phyloP scores from a whole-genome alignment of 805 yeast genomes.

The Sugiyamaella marilandica region DNA sequence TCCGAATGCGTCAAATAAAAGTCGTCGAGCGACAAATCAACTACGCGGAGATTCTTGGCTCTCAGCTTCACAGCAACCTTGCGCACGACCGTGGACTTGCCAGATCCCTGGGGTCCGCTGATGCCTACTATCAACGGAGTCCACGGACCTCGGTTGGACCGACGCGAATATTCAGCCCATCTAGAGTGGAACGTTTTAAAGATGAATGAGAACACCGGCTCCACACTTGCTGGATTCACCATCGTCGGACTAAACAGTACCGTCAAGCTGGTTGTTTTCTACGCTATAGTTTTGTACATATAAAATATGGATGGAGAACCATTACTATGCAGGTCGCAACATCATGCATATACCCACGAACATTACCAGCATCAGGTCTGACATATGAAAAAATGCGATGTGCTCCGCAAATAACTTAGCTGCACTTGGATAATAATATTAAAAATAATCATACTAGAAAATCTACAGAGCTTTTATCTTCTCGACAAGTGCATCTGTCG shows the following conservation, averaged over 20 bases:
- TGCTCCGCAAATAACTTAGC: too few species aligned
- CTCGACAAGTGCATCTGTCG: conserved; percentile 75
- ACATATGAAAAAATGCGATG: too few species aligned
- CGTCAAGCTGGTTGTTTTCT: too few species aligned
- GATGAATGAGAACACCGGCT: neutral
- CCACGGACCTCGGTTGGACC: neutral
- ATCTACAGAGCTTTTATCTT: conserved; percentile 67
- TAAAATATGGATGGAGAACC: too few species aligned
- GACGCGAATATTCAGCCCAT: neutral
- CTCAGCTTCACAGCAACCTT: conserved; percentile 24
- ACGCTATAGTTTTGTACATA: too few species aligned
- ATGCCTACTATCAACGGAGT: conserved; percentile 27
- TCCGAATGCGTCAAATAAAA: conserved; percentile 65
- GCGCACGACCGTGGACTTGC: conserved; percentile 32
- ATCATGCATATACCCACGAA: too few species aligned
- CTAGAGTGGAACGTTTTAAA: neutral
- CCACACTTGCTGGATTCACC: neutral
- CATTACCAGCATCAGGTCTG: too few species aligned
- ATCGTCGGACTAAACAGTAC: neutral
- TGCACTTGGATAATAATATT: neutral
- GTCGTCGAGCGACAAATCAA: conserved; percentile 73
- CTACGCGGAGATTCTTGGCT: conserved; percentile 34
- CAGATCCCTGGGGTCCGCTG: conserved; percentile 37
- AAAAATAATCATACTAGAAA: neutral
- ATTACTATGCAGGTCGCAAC: too few species aligned